Evolutionary conservation across 345 rosid species (phyloP), one percentile per base, ranked within the genome.

Genomic region (Acer negundo): DNA sequence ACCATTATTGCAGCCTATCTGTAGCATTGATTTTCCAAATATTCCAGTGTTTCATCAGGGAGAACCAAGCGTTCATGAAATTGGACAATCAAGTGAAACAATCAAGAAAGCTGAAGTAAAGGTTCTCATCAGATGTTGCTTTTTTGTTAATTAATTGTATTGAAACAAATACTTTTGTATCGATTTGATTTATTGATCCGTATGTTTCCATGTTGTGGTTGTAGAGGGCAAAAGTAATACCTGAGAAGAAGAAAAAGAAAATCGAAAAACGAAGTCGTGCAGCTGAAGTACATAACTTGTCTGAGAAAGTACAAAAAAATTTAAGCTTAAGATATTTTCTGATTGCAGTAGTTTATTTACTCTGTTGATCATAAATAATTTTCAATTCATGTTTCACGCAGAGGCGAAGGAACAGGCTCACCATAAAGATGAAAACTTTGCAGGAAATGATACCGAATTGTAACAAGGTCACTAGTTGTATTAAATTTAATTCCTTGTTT

Each of bases 321-420:
- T 1, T 47, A 44, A 23, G 17, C 38, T 35, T 42, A 47, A 22
- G 20, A 17, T 22, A 9, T 19, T 40, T 35, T 19, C 19, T 3
- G 1, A 3, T 11, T 55, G 7, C 51, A 35, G 38, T 35, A 35
- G 6, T 35, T 4, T 5, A 35, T 35, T 35, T 35, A 35, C 0
- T 35, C 38, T 35, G 38, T 4, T 35, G 38, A 35, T 35, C 38
- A 35, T 35, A 35, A 35, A 35, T 35, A 35, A 35, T 58, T 22
- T 75, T 19, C 17, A 12, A n/a, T 61, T 24, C 23, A 5, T 63
- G 49, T 13, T 17, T 69, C 61, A 3, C 6, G 38, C 76, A 83
- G 86, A 77, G 44, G 47, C 67, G 81, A 23, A 73, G 83, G 35
- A 77, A 74, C 28, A 62, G 79, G 26, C 56, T 83, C 67, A 83